A percentile compares a stretch with the other conserved stretches of the same genome.
Evolutionary conservation across 768 basidiomycete species (phyloP).

Genomic region (Tylopilus vinaceipallidus): DNA sequence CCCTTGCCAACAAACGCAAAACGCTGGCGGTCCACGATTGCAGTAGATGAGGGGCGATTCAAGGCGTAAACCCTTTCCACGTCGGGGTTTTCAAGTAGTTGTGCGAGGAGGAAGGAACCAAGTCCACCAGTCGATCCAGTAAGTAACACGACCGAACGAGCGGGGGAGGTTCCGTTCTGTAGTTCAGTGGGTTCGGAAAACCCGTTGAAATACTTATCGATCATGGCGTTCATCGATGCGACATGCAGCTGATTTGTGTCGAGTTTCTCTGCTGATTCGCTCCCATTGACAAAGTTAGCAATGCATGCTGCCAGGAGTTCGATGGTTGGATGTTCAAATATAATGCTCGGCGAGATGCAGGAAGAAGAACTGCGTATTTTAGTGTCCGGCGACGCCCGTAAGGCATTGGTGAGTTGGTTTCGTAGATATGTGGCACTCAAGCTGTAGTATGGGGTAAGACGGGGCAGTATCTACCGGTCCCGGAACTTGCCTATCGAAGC

Average conservation of each 20-base stretch:
- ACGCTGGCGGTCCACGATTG: constrained; percentile 28
- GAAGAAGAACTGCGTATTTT: constrained; percentile 16
- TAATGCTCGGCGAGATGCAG: constrained; percentile 28
- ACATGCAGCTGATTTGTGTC: constrained; percentile 1
- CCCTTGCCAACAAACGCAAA: constrained; percentile 34
- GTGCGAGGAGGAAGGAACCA: constrained; percentile 36
- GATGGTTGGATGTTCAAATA: constrained; percentile 39
- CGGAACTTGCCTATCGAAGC: too few relatives aligned
- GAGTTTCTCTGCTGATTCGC: not conserved
- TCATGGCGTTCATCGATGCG: constrained; percentile 33
- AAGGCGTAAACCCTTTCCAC: constrained; percentile 33
- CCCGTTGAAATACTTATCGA: not conserved
- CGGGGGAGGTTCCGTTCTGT: not conserved
- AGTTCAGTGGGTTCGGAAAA: not conserved
- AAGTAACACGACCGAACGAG: constrained; percentile 11
- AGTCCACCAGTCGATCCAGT: constrained; percentile 45
- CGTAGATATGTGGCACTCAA: constrained; percentile 23
- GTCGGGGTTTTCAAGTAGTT: constrained; percentile 20
- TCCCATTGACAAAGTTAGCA: constrained; percentile 4
- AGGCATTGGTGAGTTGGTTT: not conserved
- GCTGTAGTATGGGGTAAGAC: constrained; percentile 7
- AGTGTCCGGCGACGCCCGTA: constrained; percentile 28
- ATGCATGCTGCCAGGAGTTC: constrained; percentile 4
- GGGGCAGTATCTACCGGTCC: too few relatives aligned
- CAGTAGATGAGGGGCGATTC: constrained; percentile 25